A percentile compares a stretch with the other conserved stretches of the same genome.
Evolutionary conservation across 1,139 yeast species (phyloP).

Genomic region (Zygotorulaspora mrakii): DNA sequence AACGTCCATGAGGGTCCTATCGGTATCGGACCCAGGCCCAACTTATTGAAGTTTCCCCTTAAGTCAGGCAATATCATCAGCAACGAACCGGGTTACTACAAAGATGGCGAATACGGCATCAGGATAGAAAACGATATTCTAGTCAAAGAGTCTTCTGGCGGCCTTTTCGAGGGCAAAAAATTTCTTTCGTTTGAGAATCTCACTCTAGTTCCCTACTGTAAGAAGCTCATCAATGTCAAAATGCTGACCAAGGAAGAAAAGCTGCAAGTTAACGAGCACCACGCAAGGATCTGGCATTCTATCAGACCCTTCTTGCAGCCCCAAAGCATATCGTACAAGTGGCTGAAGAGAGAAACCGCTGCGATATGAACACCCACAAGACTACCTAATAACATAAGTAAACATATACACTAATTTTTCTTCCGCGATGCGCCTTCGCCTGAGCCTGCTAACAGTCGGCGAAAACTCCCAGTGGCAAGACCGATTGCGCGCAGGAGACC

Average conservation of each 20-base stretch:
- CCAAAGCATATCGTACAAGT: slow-evolving; percentile 53
- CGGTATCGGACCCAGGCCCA: slow-evolving; percentile 71
- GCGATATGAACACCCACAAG: no score
- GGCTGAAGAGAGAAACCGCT: slow-evolving; percentile 73
- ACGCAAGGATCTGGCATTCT: slow-evolving; percentile 55
- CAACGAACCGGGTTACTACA: slow-evolving; percentile 95
- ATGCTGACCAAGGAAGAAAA: slow-evolving; percentile 61
- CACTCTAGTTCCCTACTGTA: slow-evolving; percentile 86
- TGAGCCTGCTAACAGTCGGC: no score
- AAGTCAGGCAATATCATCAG: slow-evolving; percentile 70
- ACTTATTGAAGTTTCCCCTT: slow-evolving; percentile 34
- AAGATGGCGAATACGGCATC: slow-evolving; percentile 89
- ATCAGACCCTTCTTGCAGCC: slow-evolving; percentile 48
- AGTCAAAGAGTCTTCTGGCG: slow-evolving; percentile 40
- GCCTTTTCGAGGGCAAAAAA: slow-evolving; percentile 47
- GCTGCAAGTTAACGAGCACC: slow-evolving; percentile 66
- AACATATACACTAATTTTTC: no score
- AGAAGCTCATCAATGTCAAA: slow-evolving; percentile 56
- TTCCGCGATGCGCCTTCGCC: no score
- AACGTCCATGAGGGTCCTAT: slow-evolving; percentile 97
- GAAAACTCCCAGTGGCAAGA: no score
- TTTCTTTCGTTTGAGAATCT: slow-evolving; percentile 80
- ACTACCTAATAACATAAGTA: no score
- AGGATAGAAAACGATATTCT: slow-evolving; percentile 82
- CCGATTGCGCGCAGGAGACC: no score